Conservation (phyloP, 2,329 filamentous ascomycete species). For the Helotiales sp. region DNA sequence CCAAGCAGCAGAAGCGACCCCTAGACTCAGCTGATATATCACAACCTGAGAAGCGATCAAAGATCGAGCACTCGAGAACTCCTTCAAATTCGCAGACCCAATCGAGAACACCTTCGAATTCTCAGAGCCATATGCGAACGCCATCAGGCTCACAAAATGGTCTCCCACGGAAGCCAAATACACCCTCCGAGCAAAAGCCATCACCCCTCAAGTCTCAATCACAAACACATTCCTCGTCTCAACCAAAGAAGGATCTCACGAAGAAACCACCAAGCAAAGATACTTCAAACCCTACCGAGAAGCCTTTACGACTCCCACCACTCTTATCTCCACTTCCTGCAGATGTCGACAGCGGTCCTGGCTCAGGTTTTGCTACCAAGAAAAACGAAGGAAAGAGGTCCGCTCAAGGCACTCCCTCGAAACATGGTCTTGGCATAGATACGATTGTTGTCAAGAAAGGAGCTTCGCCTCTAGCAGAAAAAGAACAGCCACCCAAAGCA, state of each 20-base stretch:
- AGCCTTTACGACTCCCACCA: constrained; percentile 23
- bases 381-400: constrained; percentile 17
- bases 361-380: constrained; percentile 6
- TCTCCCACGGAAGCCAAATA: constrained; percentile 20
- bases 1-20: constrained; percentile 29
- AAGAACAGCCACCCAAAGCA: background rate
- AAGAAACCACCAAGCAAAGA: constrained; percentile 17
- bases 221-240: constrained; percentile 13
- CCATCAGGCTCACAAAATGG: constrained; percentile 11
- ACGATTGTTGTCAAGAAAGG: constrained; percentile 24
- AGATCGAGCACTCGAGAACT: constrained; percentile 23
- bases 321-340: constrained; percentile 29
- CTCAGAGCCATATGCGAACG: constrained; percentile 14
- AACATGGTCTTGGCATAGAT: constrained; percentile 18
- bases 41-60: constrained; percentile 32
- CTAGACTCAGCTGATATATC: constrained; percentile 25
- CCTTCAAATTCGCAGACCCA: constrained; percentile 18
- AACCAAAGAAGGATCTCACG: constrained; percentile 10
- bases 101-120: constrained; percentile 9
- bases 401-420: constrained; percentile 22
- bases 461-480: constrained; percentile 13
- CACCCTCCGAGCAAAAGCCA: constrained; percentile 16
- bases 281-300: constrained; percentile 14
- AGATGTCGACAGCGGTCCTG: constrained; percentile 23
- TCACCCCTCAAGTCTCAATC: constrained; percentile 19